Base-by-base conservation (phyloP, 345 rosid species). In the Hevea brasiliensis region DNA sequence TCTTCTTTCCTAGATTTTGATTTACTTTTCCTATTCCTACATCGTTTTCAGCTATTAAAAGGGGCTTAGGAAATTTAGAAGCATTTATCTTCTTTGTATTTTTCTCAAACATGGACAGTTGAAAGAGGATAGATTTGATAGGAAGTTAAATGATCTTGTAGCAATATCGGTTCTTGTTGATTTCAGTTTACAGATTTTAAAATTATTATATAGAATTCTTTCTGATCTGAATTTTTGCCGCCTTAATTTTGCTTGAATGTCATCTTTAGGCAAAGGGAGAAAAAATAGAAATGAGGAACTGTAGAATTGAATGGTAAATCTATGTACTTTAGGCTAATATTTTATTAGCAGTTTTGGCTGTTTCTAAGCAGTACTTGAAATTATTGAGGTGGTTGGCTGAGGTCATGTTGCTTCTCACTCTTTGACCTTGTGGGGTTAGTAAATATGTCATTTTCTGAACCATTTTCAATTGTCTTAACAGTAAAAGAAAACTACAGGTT, bases 391-490 rank as follows among this genome's bases (percentile, higher is more conserved):
- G 68, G 26, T 45, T 67, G 48, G 72, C 54, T 78, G 81, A 67
- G 74, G 78, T 74, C 75, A 70, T 50, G 45, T 65, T 83, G 67
- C 75, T 77, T 72, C 76, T 67, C 41, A 29, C 54, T 70, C 59
- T 75, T 79, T 83, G 63, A 58, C 60, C 72, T 45, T 70, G 82
- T 79, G 81, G 86, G 80, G 81, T 81, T 78, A 21, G 12, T 70
- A 68, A 69, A 29, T 11, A 35, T 58, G 80, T 79, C 83, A 53
- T 79, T 82, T 81, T 82, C 79, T 50, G 53, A 74, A 44, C 73
- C 78, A 78, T 74, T 57, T 48, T 74, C 64, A 35, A 12, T 67
- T 48, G 56, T 15, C 57, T 9, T 17, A 64, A 64, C 68, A 64
- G 76, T 73, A 41, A 64, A 64, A 54, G 42, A 57, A 73, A 73